phyloP scores from a whole-genome alignment of 2,329 filamentous ascomycete genomes.

The Fulvia fulva region DNA sequence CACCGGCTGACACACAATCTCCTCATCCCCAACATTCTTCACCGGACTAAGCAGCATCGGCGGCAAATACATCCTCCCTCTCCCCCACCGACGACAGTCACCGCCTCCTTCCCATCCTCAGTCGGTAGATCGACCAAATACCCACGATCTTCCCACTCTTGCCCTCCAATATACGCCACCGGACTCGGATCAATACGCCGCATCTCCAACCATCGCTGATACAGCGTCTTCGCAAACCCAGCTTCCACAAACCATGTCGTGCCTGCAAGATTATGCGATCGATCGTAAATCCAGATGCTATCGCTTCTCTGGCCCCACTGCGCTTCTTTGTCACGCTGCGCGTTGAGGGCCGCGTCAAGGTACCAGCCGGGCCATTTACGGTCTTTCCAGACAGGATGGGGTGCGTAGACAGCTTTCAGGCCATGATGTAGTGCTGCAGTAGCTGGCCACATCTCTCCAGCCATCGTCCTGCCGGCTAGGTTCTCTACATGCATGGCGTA shows the following conservation, averaged over 20 bases:
- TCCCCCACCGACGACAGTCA: slow-evolving; percentile 39
- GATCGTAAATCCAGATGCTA: slow-evolving; percentile 52
- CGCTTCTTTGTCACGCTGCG: slow-evolving; percentile 52
- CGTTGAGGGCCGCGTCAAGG: slow-evolving; percentile 76
- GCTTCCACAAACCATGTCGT: slow-evolving; percentile 91
- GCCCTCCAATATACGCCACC: slow-evolving; percentile 46
- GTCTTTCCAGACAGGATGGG: slow-evolving; percentile 84
- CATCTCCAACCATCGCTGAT: slow-evolving; percentile 80
- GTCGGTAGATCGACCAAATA: slow-evolving; percentile 34
- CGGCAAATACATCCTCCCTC: slow-evolving; percentile 47
- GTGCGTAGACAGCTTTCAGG: slow-evolving; percentile 85
- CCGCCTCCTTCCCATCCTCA: slow-evolving; percentile 45
- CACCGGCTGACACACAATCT: background rate
- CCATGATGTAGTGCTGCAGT: slow-evolving; percentile 87
- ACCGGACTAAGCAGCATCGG: slow-evolving; percentile 47
- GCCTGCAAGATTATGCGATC: slow-evolving; percentile 84
- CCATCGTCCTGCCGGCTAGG: slow-evolving; percentile 81
- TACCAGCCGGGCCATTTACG: slow-evolving; percentile 79
- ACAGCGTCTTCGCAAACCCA: slow-evolving; percentile 75
- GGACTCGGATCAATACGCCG: slow-evolving; percentile 49
- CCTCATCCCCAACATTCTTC: slow-evolving; percentile 38
- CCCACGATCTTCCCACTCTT: slow-evolving; percentile 44
- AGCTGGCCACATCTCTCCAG: slow-evolving; percentile 94
- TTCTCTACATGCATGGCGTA: slow-evolving; percentile 89
- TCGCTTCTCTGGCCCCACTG: slow-evolving; percentile 44